Conservation (phyloP, 495 filamentous ascomycete genomes). For the Daldinia childiae region DNA sequence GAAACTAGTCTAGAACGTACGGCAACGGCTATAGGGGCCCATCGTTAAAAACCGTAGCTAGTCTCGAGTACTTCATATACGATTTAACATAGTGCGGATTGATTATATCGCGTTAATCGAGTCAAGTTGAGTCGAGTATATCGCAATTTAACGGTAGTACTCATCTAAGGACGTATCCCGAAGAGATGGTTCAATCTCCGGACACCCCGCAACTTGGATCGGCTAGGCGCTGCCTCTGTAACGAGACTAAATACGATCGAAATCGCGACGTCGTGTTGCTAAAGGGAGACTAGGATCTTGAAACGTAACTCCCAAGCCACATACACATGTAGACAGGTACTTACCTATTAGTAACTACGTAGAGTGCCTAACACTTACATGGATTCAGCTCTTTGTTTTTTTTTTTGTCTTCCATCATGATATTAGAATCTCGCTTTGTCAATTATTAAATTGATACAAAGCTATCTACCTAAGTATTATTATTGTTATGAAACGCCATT, state of each 20-base stretch:
- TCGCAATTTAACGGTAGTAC: not conserved
- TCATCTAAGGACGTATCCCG: not conserved
- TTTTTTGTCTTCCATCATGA: not conserved
- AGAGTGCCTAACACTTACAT: too few relatives aligned
- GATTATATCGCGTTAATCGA: not conserved
- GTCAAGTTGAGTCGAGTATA: not conserved
- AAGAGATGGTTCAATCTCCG: slow-evolving; percentile 4
- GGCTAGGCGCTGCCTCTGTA: slow-evolving; percentile 18
- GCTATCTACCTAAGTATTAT: too few relatives aligned
- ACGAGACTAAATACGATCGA: slow-evolving; percentile 10
- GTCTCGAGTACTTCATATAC: not conserved
- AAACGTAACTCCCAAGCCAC: slow-evolving; percentile 14
- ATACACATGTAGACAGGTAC: not conserved
- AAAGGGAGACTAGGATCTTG: slow-evolving; percentile 27
- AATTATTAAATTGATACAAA: not conserved
- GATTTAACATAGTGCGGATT: not conserved
- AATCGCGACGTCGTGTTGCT: slow-evolving; percentile 8
- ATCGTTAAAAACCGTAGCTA: not conserved
- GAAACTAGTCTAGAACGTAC: not conserved
- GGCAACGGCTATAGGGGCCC: not conserved
- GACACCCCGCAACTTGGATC: slow-evolving; percentile 4
- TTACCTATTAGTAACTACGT: not conserved
- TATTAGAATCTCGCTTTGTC: not conserved
- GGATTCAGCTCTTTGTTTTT: not conserved
- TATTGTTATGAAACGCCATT: too few relatives aligned